Base-by-base conservation (phyloP, 208 protist genomes). In the Wallacemonas sp. region DNA sequence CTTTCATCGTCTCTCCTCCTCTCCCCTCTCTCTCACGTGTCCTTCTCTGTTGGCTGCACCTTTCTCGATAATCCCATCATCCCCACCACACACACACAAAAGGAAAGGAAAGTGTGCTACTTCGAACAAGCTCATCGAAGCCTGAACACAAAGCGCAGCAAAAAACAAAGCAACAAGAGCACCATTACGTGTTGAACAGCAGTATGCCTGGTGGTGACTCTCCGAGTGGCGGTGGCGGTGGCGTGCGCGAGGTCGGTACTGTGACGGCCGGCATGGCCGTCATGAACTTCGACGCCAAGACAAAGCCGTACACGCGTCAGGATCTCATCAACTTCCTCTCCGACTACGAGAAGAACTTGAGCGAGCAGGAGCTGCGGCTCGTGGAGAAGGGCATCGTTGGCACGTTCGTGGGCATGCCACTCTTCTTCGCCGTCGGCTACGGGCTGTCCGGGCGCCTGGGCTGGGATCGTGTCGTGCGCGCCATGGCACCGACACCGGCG, bases 221-320 rank as follows among this genome's bases (percentile, higher is more conserved):
- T 43, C 33, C 55, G 19, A 61, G 61, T 30, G 65, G 71, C 19
- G 80, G 80, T 52, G 88, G 88, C n/a, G 88, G 88, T 57, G 88
- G 88, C 26, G 73, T 88, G 38, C 78, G 81, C 19, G 88, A 94
- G 24, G 70, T 94, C 26, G 88, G 88, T 48, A 91, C 85, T n/a
- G 88, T 94, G n/a, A 91, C 85, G 19, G 85, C 78, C 1, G 85
- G 85, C 39, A 94, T 94, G 88, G 85, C 84, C 21, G 75, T 94
- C 64, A 87, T 88, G 81, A 88, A 88, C 68, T 94, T 91, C 68
- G 85, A 94, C 36, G 68, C 89, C 39, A 90, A 91, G 61, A 94
- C 88, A 11, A 78, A 79, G 41, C 88, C 88, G n/a, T 92, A 92
- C 71, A 94, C 81, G 17, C 88, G 88, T n/a, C 52, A 70, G 11